These are phyloP conservation scores for Coniochaeta prunicola DNA, from an alignment of 2,329 filamentous ascomycete genomes.

Conservation along the genomic window DNA sequence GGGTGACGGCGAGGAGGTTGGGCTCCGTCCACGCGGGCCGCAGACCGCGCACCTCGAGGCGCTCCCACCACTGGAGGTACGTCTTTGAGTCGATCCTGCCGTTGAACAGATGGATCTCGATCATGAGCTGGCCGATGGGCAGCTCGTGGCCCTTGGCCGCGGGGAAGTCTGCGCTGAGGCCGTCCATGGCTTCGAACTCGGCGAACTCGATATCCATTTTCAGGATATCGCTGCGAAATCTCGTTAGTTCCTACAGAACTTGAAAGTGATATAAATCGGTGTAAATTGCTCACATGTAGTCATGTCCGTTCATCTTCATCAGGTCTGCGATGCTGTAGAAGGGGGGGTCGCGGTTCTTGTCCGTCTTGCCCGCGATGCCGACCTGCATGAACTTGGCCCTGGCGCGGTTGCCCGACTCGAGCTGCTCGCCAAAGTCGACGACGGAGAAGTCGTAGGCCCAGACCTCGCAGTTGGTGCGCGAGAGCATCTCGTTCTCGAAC, in stretches of 20 bases:
- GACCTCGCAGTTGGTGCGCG: conserved; percentile 26
- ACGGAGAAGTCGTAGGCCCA: conserved; percentile 32
- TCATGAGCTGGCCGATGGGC: conserved; percentile 12
- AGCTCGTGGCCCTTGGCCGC: conserved; percentile 5
- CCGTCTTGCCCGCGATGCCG: conserved; percentile 21
- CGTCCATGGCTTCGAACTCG: conserved; percentile 24
- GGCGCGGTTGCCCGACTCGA: conserved; percentile 13
- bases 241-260: not conserved
- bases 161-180: conserved; percentile 15
- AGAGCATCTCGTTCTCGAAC: conserved; percentile 28
- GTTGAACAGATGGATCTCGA: conserved; percentile 11
- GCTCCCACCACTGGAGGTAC: conserved; percentile 16
- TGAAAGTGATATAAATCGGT: not conserved
- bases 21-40: conserved; percentile 17
- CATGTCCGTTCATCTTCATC: conserved; percentile 28
- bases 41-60: conserved; percentile 14
- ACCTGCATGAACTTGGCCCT: conserved; percentile 24
- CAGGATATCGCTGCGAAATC: conserved; percentile 23
- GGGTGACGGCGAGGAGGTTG: conserved; percentile 13
- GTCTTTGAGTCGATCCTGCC: conserved; percentile 5
- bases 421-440: conserved; percentile 21
- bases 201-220: conserved; percentile 32
- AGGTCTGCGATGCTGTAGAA: conserved; percentile 26
- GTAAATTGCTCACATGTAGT: conserved; percentile 19
- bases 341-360: conserved; percentile 17